These are phyloP conservation scores for Colletotrichum sp. DNA, from an alignment of 2,329 filamentous ascomycete genomes.

Conservation along the genomic window DNA sequence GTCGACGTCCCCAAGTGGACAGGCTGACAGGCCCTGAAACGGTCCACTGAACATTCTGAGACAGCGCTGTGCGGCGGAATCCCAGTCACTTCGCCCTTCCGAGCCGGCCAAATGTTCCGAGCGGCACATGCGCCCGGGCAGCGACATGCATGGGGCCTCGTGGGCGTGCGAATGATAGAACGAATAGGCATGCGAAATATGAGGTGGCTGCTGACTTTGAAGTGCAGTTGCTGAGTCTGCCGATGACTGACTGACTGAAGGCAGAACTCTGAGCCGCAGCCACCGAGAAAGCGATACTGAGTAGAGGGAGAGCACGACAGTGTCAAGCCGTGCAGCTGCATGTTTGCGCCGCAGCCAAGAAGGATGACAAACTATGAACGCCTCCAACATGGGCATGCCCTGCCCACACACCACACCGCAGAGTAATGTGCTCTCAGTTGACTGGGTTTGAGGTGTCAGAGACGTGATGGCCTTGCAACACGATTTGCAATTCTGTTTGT, in stretches of 20 bases:
- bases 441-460: neutral
- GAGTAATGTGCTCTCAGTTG: neutral
- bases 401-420: neutral
- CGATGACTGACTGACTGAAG: neutral
- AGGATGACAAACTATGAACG: neutral
- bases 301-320: neutral
- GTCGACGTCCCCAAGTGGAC: neutral
- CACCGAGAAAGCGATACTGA: neutral
- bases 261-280: neutral
- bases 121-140: neutral
- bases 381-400: neutral
- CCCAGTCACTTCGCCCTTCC: neutral
- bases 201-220: neutral
- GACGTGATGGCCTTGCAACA: neutral
- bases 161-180: neutral
- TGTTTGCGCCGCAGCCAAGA: neutral
- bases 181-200: neutral
- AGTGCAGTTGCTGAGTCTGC: neutral
- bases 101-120: neutral
- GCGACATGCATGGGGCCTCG: neutral
- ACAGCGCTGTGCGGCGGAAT: neutral
- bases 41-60: slow-evolving; percentile 3
- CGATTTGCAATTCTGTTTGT: slow-evolving; percentile 7
- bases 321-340: neutral
- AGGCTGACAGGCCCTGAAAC: slow-evolving; percentile 15